Conservation (phyloP, 768 basidiomycete genomes). For the Naganishia friedmannii region DNA sequence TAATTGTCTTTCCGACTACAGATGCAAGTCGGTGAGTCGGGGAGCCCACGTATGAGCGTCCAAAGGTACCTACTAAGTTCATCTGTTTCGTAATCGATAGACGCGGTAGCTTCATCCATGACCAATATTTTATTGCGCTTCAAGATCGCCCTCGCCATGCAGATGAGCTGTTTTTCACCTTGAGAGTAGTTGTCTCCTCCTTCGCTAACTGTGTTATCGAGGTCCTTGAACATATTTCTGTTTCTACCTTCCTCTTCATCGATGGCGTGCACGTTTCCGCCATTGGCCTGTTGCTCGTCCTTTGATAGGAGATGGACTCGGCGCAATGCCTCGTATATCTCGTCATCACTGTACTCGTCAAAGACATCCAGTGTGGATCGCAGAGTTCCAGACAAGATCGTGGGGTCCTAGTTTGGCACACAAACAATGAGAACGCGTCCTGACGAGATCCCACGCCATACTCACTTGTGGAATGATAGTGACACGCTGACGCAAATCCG, state of each 20-base stretch:
- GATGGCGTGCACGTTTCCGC: slow-evolving; percentile 10
- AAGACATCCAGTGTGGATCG: slow-evolving; percentile 81
- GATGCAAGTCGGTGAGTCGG: slow-evolving; percentile 14
- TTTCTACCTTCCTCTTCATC: slow-evolving; percentile 43
- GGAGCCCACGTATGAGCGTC: not conserved
- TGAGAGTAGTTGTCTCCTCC: slow-evolving; percentile 82
- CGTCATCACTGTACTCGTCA: slow-evolving; percentile 75
- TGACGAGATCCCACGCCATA: slow-evolving; percentile 1
- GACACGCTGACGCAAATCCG: slow-evolving; percentile 71
- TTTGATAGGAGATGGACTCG: slow-evolving; percentile 49
- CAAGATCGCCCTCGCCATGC: slow-evolving; percentile 82
- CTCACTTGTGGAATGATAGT: slow-evolving; percentile 56
- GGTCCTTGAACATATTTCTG: slow-evolving; percentile 48
- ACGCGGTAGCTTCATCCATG: slow-evolving; percentile 75
- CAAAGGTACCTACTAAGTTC: slow-evolving; percentile 65
- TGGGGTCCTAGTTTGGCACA: slow-evolving; percentile 68
- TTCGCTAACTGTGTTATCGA: slow-evolving; percentile 55
- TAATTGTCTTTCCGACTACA: slow-evolving; percentile 49
- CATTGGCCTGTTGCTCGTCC: slow-evolving; percentile 35
- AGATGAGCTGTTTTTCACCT: slow-evolving; percentile 74
- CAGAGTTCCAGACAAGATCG: slow-evolving; percentile 76
- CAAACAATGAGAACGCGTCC: slow-evolving; percentile 39
- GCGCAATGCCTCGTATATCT: slow-evolving; percentile 58
- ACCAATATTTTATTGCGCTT: slow-evolving; percentile 72
- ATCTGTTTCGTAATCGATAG: slow-evolving; percentile 80